Evolutionary conservation across 345 rosid species (phyloP).

Genomic region (Populus simonii): DNA sequence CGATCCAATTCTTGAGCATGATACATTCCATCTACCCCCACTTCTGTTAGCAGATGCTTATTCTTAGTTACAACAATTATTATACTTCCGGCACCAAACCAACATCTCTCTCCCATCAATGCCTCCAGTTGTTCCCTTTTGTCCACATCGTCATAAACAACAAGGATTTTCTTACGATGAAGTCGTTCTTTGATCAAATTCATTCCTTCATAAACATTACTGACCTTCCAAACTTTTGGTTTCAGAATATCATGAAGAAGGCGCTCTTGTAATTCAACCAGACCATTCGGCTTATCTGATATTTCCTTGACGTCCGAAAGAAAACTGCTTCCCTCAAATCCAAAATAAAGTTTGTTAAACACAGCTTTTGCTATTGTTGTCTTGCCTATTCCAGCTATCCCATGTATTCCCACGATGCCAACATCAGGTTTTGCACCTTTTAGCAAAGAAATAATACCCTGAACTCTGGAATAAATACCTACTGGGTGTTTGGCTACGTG

Average conservation of each 20-base stretch:
- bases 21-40: not conserved
- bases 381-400: constrained; percentile 9
- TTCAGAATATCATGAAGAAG: not conserved
- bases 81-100: constrained; percentile 1
- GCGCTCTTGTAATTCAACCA: not conserved
- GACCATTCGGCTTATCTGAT: not conserved
- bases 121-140: not conserved
- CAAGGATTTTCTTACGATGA: not conserved
- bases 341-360: not conserved
- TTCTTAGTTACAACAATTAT: not conserved
- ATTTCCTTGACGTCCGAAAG: not conserved
- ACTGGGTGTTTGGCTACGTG: not conserved
- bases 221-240: not conserved
- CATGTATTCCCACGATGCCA: not conserved
- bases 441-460: too few relatives aligned
- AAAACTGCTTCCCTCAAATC: not conserved
- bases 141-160: constrained; percentile 5
- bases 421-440: not conserved
- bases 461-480: not conserved
- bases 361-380: constrained; percentile 9
- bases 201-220: not conserved
- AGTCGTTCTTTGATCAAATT: not conserved
- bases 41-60: not conserved
- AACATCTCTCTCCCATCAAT: not conserved
- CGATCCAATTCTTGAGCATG: not conserved